Evolutionary conservation across 192 early-diverging fungal species (phyloP).

Genomic region (Linnemannia elongata): DNA sequence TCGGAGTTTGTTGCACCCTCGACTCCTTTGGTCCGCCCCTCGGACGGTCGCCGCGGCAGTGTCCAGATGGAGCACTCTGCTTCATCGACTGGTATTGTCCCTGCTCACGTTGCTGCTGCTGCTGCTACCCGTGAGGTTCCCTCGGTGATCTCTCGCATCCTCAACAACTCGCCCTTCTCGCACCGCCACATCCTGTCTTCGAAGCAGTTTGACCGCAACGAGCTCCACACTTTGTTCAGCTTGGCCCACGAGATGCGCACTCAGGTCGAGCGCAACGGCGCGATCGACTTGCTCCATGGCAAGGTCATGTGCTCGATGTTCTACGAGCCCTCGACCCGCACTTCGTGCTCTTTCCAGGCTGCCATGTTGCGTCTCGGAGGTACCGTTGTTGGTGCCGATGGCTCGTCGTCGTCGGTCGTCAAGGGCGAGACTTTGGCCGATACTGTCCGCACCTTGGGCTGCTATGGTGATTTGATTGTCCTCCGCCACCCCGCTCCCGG

Average conservation of each 20-base stretch:
- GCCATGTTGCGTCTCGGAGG: constrained; percentile 97
- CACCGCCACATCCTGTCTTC: constrained; percentile 94
- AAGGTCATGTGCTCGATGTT: constrained; percentile 96
- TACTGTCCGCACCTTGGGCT: constrained; percentile 92
- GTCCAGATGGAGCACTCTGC: constrained; percentile 29
- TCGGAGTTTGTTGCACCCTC: constrained; percentile 15
- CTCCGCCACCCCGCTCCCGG: constrained; percentile 95
- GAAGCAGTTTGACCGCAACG: constrained; percentile 92
- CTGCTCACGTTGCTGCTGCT: constrained; percentile 12
- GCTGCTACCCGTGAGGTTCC: constrained; percentile 17
- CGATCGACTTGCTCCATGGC: constrained; percentile 87
- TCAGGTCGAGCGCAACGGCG: constrained; percentile 90
- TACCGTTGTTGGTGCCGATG: constrained; percentile 86
- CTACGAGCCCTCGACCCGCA: constrained; percentile 97
- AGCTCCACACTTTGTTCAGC: constrained; percentile 95
- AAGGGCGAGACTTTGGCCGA: constrained; percentile 98
- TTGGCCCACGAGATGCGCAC: constrained; percentile 98
- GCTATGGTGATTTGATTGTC: constrained; percentile 93
- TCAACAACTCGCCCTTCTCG: constrained; percentile 87
- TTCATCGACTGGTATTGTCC: not conserved
- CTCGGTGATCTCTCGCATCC: constrained; percentile 54
- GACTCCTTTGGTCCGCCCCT: constrained; percentile 17
- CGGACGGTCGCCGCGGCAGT: constrained; percentile 35
- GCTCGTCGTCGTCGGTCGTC: constrained; percentile 87
- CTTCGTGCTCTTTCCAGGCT: constrained; percentile 92